Base-by-base conservation (phyloP, 257 asterid species). In the Dorcoceras hygrometricum region DNA sequence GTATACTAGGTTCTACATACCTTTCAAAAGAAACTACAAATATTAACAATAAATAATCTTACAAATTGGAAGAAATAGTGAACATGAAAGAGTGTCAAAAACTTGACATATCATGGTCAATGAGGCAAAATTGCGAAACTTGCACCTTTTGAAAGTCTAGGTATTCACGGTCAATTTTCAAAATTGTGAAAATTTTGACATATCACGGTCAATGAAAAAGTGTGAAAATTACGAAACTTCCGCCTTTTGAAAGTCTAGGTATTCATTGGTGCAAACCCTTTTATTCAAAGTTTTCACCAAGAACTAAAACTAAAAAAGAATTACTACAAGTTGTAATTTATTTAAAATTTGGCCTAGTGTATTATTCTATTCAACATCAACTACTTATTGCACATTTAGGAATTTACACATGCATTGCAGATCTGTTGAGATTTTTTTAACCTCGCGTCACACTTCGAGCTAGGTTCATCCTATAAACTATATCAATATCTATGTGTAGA, bases 1-100 rank as follows among this genome's bases (percentile, higher is more conserved):
- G 86, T 77, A 93, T 81, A 79, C 99, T 90, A 69, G 99, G 99
- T 76, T 93, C 99, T 59, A 88, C 89, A 73, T 93, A 93, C 79
- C 99, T 93, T 81, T 75, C 87, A 86, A 69, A 70, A 83, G 66
- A 83, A 73, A 79, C 72, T 23, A 78, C 67, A 62, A n/a, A 66
- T 57, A 75, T 87, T 74, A 82, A 72, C 65, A 56, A 28, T 67
- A 62, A 56, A 28, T 67, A 62, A 57, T 61, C 69, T 50, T 24
- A 63, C 58, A 69, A 70, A 67, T 63, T 48, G 53, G 67, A 27
- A 69, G 65, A 55, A 34, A 65, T 27, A 36, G 7, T 43, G n/a
- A 26, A 43, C 14, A 48, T 27, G 57, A 36, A 28, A 55, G 27
- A 78, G 24, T 56, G 61, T 20, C 59, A 65, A 51, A 23, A 11